Evolutionary conservation across 2,329 filamentous ascomycete species (phyloP), one percentile per base, ranked within the genome.

Genomic region (Coniochaeta sp.): DNA sequence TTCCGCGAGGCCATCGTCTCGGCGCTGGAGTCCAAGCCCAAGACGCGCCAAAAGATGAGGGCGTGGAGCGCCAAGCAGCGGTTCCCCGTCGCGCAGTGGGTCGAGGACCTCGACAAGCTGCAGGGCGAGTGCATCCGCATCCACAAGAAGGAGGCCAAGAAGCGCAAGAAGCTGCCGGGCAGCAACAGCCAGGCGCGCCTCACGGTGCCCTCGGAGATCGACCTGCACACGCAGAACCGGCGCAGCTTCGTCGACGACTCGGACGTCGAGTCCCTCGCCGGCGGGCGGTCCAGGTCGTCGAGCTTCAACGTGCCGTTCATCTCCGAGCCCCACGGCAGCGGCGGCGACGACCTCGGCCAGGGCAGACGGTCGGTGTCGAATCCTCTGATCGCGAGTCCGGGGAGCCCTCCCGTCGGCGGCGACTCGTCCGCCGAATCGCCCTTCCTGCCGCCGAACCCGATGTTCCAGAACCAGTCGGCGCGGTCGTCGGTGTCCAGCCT

Each of bases 21-120:
- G 58, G 86, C 86, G 1, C 70, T 89, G 59, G 80, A 76, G 58
- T 86, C 84, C 1, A 82, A 82, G 64, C 72, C 73, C 16, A 75
- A 82, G 38, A 80, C 80, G 28, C 75, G 86, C 59, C 81, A 82
- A 1, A 76, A 81, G 66, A 89, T 89, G 86, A 79, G 86, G 68
- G 86, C 85, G 42, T 78, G 84, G 61, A 86, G 84, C 22, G 84
- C 83, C 4, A 84, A 84, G 65, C 86, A 89, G 67, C 79, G 86
- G 32, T 89, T 89, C 73, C 86, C 86, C 17, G 85, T 89, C 16
- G 82, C 81, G 3, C 84, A 88, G 66, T 89, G 86, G 86, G 77
- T 87, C 58, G 81, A 87, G 65, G 83, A 86, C 62, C 73, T 88
- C 10, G 85, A 87, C 62, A 83, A 81, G 44, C 76, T 89, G 19